These are phyloP conservation scores for Dendrothele bispora DNA, from an alignment of 768 basidiomycete genomes.

Conservation along the genomic window DNA sequence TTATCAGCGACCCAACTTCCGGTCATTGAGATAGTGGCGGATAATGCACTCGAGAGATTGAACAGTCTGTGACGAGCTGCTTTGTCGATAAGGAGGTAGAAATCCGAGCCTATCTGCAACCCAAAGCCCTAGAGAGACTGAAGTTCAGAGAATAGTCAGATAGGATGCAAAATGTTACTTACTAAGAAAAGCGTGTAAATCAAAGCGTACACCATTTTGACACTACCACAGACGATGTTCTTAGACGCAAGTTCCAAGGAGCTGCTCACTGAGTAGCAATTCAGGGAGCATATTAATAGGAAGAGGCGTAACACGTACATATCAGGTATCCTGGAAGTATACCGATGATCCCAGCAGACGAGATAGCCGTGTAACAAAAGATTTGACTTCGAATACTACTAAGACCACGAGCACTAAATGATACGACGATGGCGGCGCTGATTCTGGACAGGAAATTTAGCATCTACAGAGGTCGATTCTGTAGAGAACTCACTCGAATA, in stretches of 20 bases:
- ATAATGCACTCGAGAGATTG: constrained; percentile 49
- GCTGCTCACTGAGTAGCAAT: constrained; percentile 56
- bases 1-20: constrained; percentile 73
- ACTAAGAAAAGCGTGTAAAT: constrained; percentile 82
- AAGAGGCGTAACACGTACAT: constrained; percentile 39
- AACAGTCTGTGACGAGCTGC: constrained; percentile 52
- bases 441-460: constrained; percentile 50
- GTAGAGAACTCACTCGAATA: constrained; percentile 73
- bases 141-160: constrained; percentile 2
- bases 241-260: constrained; percentile 84
- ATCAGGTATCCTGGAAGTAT: constrained; percentile 91
- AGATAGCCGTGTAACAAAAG: constrained; percentile 92
- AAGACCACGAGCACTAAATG: constrained; percentile 78
- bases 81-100: constrained; percentile 72
- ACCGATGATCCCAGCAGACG: constrained; percentile 82
- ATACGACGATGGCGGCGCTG: constrained; percentile 78
- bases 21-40: constrained; percentile 49
- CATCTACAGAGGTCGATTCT: background rate
- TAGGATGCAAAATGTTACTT: constrained; percentile 2
- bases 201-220: constrained; percentile 88
- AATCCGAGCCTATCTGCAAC: constrained; percentile 79
- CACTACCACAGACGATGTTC: constrained; percentile 81
- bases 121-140: constrained; percentile 60
- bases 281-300: constrained; percentile 2
- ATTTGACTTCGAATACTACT: constrained; percentile 74